Evolutionary conservation across 768 basidiomycete genomes (phyloP).

Genomic region (Coprinopsis marcescibilis): DNA sequence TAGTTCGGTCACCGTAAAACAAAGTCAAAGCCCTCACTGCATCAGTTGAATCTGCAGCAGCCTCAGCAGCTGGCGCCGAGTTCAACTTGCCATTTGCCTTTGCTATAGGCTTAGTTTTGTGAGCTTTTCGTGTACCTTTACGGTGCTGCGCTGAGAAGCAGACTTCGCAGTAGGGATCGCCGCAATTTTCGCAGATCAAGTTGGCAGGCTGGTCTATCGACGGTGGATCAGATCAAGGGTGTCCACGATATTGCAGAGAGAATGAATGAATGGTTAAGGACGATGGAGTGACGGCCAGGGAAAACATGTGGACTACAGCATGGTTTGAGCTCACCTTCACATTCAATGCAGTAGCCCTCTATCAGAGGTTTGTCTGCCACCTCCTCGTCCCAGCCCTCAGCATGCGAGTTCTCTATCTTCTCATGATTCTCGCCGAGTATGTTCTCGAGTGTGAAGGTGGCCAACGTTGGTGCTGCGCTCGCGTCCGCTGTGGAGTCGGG

Average conservation of each 20-base stretch:
- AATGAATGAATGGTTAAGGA: conserved; percentile 6
- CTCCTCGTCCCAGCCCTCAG: conserved; percentile 68
- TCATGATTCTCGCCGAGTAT: conserved; percentile 65
- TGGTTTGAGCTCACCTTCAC: conserved; percentile 56
- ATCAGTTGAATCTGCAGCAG: conserved; percentile 29
- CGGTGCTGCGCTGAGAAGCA: conserved; percentile 83
- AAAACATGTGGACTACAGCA: background rate
- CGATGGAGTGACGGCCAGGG: background rate
- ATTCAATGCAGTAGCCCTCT: conserved; percentile 77
- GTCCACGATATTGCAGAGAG: too few species aligned
- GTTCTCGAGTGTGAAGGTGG: conserved; percentile 58
- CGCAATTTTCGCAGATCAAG: conserved; percentile 64
- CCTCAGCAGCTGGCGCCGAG: conserved; percentile 15
- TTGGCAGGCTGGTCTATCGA: conserved; percentile 76
- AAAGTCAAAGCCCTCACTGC: conserved; percentile 11
- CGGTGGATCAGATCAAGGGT: too few species aligned
- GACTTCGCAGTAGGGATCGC: conserved; percentile 74
- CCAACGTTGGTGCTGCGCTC: conserved; percentile 11
- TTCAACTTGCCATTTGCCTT: conserved; percentile 21
- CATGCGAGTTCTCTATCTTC: conserved; percentile 47
- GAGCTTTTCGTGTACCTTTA: conserved; percentile 70
- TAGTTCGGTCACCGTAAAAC: too few species aligned
- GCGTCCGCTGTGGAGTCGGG: background rate
- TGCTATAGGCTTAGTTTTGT: conserved; percentile 42
- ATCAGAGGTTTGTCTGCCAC: conserved; percentile 35